Conservation (phyloP, 805 yeast genomes). For the Cyberlindnera amylophila region DNA sequence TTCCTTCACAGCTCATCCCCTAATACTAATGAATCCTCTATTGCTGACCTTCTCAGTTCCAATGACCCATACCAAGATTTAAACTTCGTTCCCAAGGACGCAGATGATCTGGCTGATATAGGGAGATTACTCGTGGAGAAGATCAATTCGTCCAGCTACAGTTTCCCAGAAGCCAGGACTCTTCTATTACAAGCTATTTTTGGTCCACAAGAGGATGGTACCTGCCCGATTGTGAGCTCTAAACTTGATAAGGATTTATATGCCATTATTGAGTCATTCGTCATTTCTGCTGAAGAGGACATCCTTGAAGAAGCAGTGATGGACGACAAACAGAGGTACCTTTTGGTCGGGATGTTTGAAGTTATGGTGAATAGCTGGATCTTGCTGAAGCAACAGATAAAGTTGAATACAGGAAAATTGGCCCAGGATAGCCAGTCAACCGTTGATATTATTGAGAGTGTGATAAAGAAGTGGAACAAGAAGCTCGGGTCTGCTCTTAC, state of each 20-base stretch:
- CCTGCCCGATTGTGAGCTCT: slow-evolving; percentile 34
- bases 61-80: slow-evolving; percentile 25
- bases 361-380: slow-evolving; percentile 42
- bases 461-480: slow-evolving; percentile 47
- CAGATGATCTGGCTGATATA: slow-evolving; percentile 17
- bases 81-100: slow-evolving; percentile 6
- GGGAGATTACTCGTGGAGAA: slow-evolving; percentile 25
- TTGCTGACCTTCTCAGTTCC: slow-evolving; percentile 31
- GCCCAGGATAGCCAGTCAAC: slow-evolving; percentile 31
- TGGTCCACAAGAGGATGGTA: slow-evolving; percentile 7
- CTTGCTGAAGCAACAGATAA: slow-evolving; percentile 25
- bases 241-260: slow-evolving; percentile 33
- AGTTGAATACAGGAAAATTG: slow-evolving; percentile 18
- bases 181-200: slow-evolving; percentile 28
- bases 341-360: slow-evolving; percentile 40
- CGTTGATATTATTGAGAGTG: slow-evolving; percentile 36
- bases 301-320: background rate
- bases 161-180: slow-evolving; percentile 37
- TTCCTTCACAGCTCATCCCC: slow-evolving; percentile 17
- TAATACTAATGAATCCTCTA: slow-evolving; percentile 17
- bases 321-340: slow-evolving; percentile 10
- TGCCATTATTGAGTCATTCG: slow-evolving; percentile 13
- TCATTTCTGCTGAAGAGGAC: slow-evolving; percentile 6
- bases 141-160: slow-evolving; percentile 28
- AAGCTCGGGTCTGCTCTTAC: slow-evolving; percentile 13